phyloP scores from a whole-genome alignment of 805 yeast genomes.

The Crinitomyces ghanaensis region DNA sequence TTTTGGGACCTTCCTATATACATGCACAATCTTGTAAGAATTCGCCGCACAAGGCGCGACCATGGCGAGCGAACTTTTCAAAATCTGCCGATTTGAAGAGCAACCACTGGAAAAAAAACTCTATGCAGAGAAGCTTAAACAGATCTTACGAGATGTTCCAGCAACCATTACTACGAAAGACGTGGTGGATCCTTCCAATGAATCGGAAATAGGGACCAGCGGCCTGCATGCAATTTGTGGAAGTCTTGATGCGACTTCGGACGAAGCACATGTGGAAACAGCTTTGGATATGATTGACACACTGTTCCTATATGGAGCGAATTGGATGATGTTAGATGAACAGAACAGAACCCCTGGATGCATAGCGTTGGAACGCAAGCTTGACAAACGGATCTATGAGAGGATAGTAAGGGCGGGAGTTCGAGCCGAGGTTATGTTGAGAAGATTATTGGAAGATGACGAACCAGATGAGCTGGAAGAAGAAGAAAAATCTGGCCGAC shows the following conservation, averaged over 20 bases:
- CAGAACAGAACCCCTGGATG: constrained; percentile 79
- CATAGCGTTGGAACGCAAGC: constrained; percentile 42
- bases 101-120: constrained; percentile 9
- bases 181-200: constrained; percentile 25
- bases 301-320: constrained; percentile 78
- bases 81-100: constrained; percentile 9
- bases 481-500: constrained; percentile 8
- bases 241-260: constrained; percentile 32
- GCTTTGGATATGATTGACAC: constrained; percentile 47
- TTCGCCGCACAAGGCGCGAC: too few species aligned
- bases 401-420: constrained; percentile 73
- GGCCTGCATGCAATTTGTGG: constrained; percentile 60
- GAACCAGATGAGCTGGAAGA: constrained; percentile 13
- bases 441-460: constrained; percentile 49
- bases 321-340: constrained; percentile 73
- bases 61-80: constrained; percentile 9
- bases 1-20: too few species aligned
- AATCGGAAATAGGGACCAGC: constrained; percentile 23
- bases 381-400: constrained; percentile 39
- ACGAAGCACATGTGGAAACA: constrained; percentile 34
- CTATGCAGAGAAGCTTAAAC: constrained; percentile 25
- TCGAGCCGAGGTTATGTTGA: constrained; percentile 69
- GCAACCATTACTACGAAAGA: constrained; percentile 77
- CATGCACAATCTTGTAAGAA: too few species aligned
- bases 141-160: constrained; percentile 57